Conservation (phyloP, 345 rosid genomes). For the Bruguiera parviflora region DNA sequence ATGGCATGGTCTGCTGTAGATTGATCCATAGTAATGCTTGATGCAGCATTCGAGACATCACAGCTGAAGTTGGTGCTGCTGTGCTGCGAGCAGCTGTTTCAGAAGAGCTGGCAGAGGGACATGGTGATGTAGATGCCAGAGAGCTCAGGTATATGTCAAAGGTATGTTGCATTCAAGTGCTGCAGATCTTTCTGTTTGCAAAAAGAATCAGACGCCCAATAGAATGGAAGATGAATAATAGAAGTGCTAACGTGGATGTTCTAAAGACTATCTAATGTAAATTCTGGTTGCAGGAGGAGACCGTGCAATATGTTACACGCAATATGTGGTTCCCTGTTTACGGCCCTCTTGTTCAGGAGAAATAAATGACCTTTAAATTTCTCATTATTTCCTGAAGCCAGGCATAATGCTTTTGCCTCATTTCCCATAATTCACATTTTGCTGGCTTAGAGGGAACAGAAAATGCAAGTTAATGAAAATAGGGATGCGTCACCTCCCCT, state of each 20-base stretch:
- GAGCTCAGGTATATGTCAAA: constrained; percentile 83
- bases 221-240: too few relatives aligned
- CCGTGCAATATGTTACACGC: constrained; percentile 53
- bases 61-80: constrained; percentile 92
- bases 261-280: background rate
- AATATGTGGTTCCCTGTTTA: constrained; percentile 93
- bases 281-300: constrained; percentile 66
- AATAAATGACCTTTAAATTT: constrained; percentile 29
- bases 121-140: constrained; percentile 58
- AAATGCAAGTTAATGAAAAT: constrained; percentile 2
- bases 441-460: constrained; percentile 7
- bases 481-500: background rate
- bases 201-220: background rate
- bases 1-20: background rate
- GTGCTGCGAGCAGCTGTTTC: constrained; percentile 80
- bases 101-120: constrained; percentile 86
- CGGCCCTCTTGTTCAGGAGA: constrained; percentile 93
- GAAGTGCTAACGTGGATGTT: background rate
- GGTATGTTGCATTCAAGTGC: constrained; percentile 31
- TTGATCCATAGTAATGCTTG: constrained; percentile 3
- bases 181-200: background rate
- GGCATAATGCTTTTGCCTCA: background rate
- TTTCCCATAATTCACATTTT: constrained; percentile 1
- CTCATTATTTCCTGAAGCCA: background rate
- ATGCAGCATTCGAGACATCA: constrained; percentile 86